Conservation (phyloP, 805 yeast species). For the Kregervanrija fluxuum region DNA sequence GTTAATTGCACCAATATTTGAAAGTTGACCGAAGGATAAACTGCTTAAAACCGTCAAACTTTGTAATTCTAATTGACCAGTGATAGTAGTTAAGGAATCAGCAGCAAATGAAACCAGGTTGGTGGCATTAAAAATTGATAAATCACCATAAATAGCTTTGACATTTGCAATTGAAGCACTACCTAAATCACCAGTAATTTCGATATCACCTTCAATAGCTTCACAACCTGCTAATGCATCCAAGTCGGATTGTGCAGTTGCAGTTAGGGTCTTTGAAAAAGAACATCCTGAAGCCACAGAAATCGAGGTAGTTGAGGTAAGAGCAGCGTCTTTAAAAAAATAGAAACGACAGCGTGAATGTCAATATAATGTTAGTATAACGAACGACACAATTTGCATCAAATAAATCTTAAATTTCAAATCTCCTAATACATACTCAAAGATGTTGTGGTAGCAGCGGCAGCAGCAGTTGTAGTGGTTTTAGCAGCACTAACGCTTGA, state of each 20-base stretch:
- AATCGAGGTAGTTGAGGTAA: constrained; percentile 41
- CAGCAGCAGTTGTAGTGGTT: constrained; percentile 19
- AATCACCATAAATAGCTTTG: constrained; percentile 69
- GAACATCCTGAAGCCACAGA: constrained; percentile 57
- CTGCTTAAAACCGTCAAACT: constrained; percentile 59
- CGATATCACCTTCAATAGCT: constrained; percentile 73
- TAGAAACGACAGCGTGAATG: not conserved
- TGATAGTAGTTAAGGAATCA: constrained; percentile 66
- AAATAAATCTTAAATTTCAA: not conserved
- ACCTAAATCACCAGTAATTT: constrained; percentile 59
- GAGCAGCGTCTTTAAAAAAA: constrained; percentile 37
- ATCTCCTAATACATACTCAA: constrained; percentile 27
- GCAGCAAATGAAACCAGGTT: constrained; percentile 62
- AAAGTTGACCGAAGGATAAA: constrained; percentile 69
- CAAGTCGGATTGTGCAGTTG: constrained; percentile 73
- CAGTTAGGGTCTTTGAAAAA: constrained; percentile 54
- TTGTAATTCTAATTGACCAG: constrained; percentile 59
- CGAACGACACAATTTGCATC: no score
- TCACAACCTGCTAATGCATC: constrained; percentile 68
- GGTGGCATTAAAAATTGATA: constrained; percentile 60
- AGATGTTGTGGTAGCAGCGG: constrained; percentile 34
- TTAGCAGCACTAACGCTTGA: constrained; percentile 2
- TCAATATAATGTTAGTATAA: constrained; percentile 1
- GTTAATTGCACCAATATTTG: constrained; percentile 73
- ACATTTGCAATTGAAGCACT: constrained; percentile 68